These are phyloP conservation scores for Astrephomene gubernaculifera DNA, from an alignment of 139 green algal genomes.

Conservation along the genomic window DNA sequence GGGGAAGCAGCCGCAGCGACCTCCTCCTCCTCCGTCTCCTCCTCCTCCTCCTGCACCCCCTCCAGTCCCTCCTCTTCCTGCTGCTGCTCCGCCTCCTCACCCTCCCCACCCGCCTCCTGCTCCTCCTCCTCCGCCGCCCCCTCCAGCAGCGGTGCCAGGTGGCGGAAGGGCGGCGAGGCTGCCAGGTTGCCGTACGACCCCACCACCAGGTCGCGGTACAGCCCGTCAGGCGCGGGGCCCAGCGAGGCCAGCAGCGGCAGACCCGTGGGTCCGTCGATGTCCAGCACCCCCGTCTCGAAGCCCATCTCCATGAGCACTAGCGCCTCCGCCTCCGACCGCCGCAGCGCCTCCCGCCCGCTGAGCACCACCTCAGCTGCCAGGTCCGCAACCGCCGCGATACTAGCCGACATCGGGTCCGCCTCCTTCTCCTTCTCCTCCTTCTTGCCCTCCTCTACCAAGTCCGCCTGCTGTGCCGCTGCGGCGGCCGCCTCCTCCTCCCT, in stretches of 20 bases:
- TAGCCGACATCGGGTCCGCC: no score
- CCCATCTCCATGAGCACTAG: constrained; percentile 21
- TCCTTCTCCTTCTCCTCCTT: no score
- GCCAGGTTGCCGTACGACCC: neutral
- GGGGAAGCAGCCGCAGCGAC: neutral
- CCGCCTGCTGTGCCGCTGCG: no score
- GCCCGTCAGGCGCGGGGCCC: constrained; percentile 1
- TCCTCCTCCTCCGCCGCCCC: neutral
- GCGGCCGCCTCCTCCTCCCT: no score
- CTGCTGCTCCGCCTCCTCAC: neutral
- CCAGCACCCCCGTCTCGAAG: constrained; percentile 12
- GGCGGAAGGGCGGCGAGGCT: constrained; percentile 1
- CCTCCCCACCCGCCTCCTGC: neutral
- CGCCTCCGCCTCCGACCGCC: constrained; percentile 2
- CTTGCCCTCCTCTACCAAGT: no score
- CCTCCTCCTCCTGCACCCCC: neutral
- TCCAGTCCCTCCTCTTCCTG: neutral
- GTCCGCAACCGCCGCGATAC: no score
- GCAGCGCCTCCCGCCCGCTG: neutral
- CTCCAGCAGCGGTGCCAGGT: neutral
- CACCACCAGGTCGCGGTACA: neutral
- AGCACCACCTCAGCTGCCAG: neutral
- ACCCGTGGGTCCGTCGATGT: neutral
- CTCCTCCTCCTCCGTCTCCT: constrained; percentile 4
- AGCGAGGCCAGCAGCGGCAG: neutral